Conservation (phyloP, 163 green algal species). For the Volvox carteri region DNA sequence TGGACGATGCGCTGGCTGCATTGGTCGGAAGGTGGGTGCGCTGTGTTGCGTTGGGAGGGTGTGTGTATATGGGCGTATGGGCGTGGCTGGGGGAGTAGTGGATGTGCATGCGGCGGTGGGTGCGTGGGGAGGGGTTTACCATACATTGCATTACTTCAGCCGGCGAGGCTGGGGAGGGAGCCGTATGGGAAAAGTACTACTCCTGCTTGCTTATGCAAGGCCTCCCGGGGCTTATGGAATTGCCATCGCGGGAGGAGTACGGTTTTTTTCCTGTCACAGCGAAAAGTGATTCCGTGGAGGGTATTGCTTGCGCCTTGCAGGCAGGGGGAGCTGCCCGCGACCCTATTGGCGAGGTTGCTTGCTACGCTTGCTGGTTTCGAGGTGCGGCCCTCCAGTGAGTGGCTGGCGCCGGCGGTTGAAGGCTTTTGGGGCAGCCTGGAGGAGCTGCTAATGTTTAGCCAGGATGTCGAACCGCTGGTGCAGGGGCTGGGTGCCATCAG, state of each 20-base stretch:
- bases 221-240: too few species aligned
- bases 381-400: not conserved
- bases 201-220: too few species aligned
- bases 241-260: too few species aligned
- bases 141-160: too few species aligned
- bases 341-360: not conserved
- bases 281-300: too few species aligned
- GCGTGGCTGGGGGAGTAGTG: too few species aligned
- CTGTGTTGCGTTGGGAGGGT: not conserved
- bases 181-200: too few species aligned
- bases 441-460: not conserved
- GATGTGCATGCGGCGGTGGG: not conserved
- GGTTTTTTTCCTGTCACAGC: too few species aligned
- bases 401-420: conserved; percentile 2
- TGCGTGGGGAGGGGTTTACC: not conserved
- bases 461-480: not conserved
- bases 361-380: conserved; percentile 17
- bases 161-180: too few species aligned
- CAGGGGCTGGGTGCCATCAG: conserved; percentile 2
- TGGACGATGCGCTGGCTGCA: conserved; percentile 26
- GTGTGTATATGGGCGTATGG: not conserved
- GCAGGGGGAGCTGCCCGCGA: not conserved
- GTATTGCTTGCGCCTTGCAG: too few species aligned
- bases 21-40: conserved; percentile 32
- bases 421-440: conserved; percentile 23